Base-by-base conservation (phyloP, 768 basidiomycete genomes). In the Boletus huronensis region DNA sequence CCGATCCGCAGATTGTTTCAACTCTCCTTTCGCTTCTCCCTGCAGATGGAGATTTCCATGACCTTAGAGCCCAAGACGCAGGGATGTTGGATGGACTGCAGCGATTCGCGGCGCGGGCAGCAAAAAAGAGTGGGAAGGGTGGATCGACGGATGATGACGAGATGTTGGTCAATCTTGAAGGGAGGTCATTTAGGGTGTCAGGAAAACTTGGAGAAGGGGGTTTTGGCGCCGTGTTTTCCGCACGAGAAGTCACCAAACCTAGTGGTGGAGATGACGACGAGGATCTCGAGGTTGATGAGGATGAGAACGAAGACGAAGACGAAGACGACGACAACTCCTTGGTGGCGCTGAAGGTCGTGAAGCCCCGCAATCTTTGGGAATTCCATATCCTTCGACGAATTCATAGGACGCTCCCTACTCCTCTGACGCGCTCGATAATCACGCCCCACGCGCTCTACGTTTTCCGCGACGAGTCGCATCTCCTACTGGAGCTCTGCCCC, bases 121-220 rank as follows among this genome's bases (percentile, higher is more conserved):
- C 69, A 39, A 69, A 71, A 51, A 67, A 68, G 43, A 65, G 45
- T 54, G 59, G 58, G 16, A 71, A 63, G 77, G 70, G 64, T 5
- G 59, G 74, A 32, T 72, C 74, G 44, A 57, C 58, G 11, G 68
- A 68, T 26, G 68, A 77, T 3, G 71, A 73, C 35, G 69, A 65
- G 23, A 78, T 88, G 67, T 63, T 80, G 21, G 67, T 98, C 39
- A 74, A 72, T 17, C 74, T 98, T n/a, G 77, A 77, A 42, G 85
- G 79, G 3, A 81, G 79, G 54, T 75, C 75, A 49, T 93, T 89
- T 64, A 80, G 80, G 50, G 83, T 98, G 5, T 74, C 78, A 3
- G 88, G 88, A 57, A 99, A 98, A 70, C 78, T 99, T 23, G 97
- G 97, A 17, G 97, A 99, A 73, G 97, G 97, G 6, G 93, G 95